Base-by-base conservation (phyloP, 768 basidiomycete species). In the Trametes elegans region DNA sequence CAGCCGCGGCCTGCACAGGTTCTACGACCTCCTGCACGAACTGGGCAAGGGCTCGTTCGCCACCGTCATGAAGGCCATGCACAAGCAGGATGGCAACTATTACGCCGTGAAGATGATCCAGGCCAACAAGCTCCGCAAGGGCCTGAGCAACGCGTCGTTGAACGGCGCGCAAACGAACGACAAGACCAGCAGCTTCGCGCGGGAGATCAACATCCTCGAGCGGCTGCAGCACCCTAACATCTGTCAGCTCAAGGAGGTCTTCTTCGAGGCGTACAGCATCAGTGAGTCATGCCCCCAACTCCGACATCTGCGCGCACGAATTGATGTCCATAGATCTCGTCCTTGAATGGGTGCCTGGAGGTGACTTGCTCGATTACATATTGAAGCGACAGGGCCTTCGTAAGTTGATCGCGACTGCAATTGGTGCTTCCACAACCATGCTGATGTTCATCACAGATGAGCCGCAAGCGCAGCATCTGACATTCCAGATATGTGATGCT, bases 11-110 rank as follows among this genome's bases (percentile, higher is more conserved):
- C 69, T 91, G 9, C 81, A 85, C 64, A 79, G 79, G 1, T 72
- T 75, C 50, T 91, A 91, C 66, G 88, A 90, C 58, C 64, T 90
- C 34, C 74, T 77, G 28, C 68, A 74, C 46, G 86, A 90, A 68
- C 81, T 98, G 3, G 96, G 96, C 49, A 87, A 86, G 62, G 96
- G 96, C 8, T 85, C 91, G 2, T 98, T 97, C 66, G 96, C 93
- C 4, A 87, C 87, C 9, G 96, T 98, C 18, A 81, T 86, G 74
- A 90, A 88, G 67, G 93, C 90, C 1, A 75, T 94, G 40, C 79
- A 84, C 61, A 81, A 84, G 9, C 68, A 71, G 19, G 87, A 86
- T 10, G 92, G 92, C 10, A 72, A 80, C 53, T 84, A 84, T 78
- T 86, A 81, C 58, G 96, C 96, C 0, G 84, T 95, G 69, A 98